Conservation (phyloP, 2,329 filamentous ascomycete species). For the Penicillium sclerotigenum region DNA sequence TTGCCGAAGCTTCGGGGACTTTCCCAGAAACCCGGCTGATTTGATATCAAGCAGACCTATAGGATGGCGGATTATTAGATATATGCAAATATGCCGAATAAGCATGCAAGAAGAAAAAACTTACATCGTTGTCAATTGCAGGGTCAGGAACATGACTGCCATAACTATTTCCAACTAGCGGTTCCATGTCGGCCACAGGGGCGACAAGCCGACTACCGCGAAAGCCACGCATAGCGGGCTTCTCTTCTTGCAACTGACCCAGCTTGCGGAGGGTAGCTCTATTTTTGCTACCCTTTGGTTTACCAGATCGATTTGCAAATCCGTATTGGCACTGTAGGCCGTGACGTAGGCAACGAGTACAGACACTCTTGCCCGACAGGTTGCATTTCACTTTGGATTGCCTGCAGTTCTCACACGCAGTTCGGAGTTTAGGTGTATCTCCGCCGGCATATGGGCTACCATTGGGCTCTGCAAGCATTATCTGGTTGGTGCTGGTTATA, state of each 20-base stretch:
- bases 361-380: constrained; percentile 36
- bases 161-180: constrained; percentile 5
- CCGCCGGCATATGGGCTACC: constrained; percentile 21
- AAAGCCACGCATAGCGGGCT: constrained; percentile 20
- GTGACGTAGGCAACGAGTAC: constrained; percentile 39
- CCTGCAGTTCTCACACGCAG: constrained; percentile 40
- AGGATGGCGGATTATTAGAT: neutral
- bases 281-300: constrained; percentile 42
- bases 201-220: constrained; percentile 15
- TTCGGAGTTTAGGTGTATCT: constrained; percentile 36
- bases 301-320: constrained; percentile 40
- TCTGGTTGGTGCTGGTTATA: neutral
- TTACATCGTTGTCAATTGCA: constrained; percentile 20
- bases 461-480: constrained; percentile 31
- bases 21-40: constrained; percentile 24
- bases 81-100: neutral
- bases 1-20: constrained; percentile 26
- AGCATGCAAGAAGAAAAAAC: too few relatives aligned
- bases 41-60: constrained; percentile 20
- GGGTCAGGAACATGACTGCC: constrained; percentile 10
- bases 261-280: constrained; percentile 37
- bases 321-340: constrained; percentile 39
- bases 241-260: constrained; percentile 35
- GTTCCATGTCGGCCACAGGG: constrained; percentile 14
- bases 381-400: constrained; percentile 43